Evolutionary conservation across 768 basidiomycete species (phyloP).

Genomic region (Kwoniella sp.): DNA sequence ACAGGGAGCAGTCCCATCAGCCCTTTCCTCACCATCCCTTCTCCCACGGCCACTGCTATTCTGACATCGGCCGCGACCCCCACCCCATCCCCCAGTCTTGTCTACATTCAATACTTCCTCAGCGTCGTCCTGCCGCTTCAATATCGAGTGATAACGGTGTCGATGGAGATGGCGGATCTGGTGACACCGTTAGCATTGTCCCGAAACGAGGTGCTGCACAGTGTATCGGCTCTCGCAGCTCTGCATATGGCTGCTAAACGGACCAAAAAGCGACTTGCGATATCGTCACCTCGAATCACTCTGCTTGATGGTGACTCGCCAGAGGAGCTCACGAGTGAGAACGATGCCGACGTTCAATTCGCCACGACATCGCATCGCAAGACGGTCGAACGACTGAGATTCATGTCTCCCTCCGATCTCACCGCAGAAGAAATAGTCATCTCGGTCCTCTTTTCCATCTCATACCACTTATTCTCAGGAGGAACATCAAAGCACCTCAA

Average conservation of each 20-base stretch:
- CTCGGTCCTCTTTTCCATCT: slow-evolving; percentile 21
- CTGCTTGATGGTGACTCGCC: neutral
- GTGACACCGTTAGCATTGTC: slow-evolving; percentile 27
- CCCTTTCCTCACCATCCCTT: slow-evolving; percentile 11
- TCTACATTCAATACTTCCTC: slow-evolving; percentile 34
- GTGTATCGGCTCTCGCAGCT: slow-evolving; percentile 23
- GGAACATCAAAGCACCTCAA: slow-evolving; percentile 23
- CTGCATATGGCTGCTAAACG: slow-evolving; percentile 28
- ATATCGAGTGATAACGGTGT: slow-evolving; percentile 12
- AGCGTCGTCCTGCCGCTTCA: slow-evolving; percentile 30
- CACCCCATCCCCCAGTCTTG: slow-evolving; percentile 7
- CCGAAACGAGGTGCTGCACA: slow-evolving; percentile 15
- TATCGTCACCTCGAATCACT: neutral
- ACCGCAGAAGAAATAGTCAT: slow-evolving; percentile 25
- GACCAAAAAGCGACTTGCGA: slow-evolving; percentile 6
- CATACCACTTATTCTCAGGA: slow-evolving; percentile 27
- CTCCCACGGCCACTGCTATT: neutral
- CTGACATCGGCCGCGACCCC: neutral
- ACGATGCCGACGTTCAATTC: slow-evolving; percentile 19
- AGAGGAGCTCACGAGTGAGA: neutral
- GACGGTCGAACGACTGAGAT: slow-evolving; percentile 20
- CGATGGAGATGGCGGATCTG: slow-evolving; percentile 17
- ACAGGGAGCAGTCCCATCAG: neutral
- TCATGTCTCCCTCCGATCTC: slow-evolving; percentile 13
- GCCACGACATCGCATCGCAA: slow-evolving; percentile 23